Conservation (phyloP, 352 stramenopile genomes). For the Phytophthora fragariae region DNA sequence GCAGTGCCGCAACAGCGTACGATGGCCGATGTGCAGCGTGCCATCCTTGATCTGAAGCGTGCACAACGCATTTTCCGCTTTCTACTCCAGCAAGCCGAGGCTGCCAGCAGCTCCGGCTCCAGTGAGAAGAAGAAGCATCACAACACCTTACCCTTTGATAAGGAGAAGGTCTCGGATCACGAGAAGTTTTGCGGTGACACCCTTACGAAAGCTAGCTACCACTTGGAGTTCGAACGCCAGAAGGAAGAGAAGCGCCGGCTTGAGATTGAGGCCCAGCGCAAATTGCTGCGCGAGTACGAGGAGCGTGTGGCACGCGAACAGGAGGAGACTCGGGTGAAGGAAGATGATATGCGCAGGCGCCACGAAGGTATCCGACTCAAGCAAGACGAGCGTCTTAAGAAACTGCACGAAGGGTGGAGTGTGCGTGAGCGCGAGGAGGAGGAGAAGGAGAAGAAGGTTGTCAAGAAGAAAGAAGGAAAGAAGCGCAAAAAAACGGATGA, state of each 20-base stretch:
- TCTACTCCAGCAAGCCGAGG: conserved; percentile 74
- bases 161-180: conserved; percentile 89
- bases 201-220: conserved; percentile 86
- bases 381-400: conserved; percentile 85
- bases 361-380: conserved; percentile 79
- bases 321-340: conserved; percentile 51
- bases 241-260: conserved; percentile 86
- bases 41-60: conserved; percentile 86
- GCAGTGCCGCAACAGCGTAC: conserved; percentile 67
- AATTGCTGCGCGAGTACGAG: conserved; percentile 85
- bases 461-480: conserved; percentile 75
- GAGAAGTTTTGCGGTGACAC: conserved; percentile 90
- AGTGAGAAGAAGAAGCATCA: conserved; percentile 70
- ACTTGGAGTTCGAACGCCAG: conserved; percentile 91
- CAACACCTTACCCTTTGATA: conserved; percentile 75
- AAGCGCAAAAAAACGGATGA: conserved; percentile 83
- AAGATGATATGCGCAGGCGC: conserved; percentile 70
- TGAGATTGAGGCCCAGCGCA: conserved; percentile 84
- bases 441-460: conserved; percentile 75
- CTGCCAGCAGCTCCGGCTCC: conserved; percentile 22
- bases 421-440: conserved; percentile 85
- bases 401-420: conserved; percentile 85
- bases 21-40: conserved; percentile 90
- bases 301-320: conserved; percentile 77
- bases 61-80: conserved; percentile 88